Evolutionary conservation across 345 rosid species (phyloP).

Genomic region (Citrus glauca): DNA sequence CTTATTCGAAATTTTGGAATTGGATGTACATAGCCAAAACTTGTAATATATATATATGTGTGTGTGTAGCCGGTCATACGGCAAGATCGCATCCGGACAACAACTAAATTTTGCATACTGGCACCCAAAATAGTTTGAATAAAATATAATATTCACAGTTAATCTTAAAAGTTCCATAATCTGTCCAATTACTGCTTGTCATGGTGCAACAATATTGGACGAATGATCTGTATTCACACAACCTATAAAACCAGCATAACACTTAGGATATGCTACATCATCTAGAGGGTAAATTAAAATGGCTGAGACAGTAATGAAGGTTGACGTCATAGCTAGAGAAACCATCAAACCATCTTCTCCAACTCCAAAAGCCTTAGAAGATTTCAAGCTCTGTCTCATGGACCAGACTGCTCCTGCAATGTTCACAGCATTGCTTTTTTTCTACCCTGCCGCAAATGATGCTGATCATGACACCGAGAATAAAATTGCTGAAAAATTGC

Average conservation of each 20-base stretch:
- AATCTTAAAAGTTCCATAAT: too few species aligned
- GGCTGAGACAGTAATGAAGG: background rate
- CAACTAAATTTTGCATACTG: too few species aligned
- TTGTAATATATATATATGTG: background rate
- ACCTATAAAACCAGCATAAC: too few species aligned
- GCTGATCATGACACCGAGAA: background rate
- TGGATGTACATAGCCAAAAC: too few species aligned
- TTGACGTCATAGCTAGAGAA: background rate
- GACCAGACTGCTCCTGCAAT: conserved; percentile 31
- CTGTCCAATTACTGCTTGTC: background rate
- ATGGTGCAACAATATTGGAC: background rate
- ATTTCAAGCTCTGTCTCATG: conserved; percentile 22
- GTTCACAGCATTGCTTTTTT: conserved; percentile 20
- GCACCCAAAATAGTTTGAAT: too few species aligned
- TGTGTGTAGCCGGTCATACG: background rate
- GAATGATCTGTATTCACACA: background rate
- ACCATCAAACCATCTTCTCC: conserved; percentile 33
- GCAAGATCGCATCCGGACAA: background rate
- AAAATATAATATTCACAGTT: too few species aligned
- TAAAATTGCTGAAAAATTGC: background rate
- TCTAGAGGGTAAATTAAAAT: too few species aligned
- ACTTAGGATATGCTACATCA: too few species aligned
- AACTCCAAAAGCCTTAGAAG: conserved; percentile 10
- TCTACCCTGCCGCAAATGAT: background rate
- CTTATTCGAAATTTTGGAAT: too few species aligned